A percentile compares a stretch with the other conserved stretches of the same genome.
These are phyloP conservation scores for Pulveroboletus sp. DNA, from an alignment of 768 basidiomycete genomes.

Conservation along the genomic window DNA sequence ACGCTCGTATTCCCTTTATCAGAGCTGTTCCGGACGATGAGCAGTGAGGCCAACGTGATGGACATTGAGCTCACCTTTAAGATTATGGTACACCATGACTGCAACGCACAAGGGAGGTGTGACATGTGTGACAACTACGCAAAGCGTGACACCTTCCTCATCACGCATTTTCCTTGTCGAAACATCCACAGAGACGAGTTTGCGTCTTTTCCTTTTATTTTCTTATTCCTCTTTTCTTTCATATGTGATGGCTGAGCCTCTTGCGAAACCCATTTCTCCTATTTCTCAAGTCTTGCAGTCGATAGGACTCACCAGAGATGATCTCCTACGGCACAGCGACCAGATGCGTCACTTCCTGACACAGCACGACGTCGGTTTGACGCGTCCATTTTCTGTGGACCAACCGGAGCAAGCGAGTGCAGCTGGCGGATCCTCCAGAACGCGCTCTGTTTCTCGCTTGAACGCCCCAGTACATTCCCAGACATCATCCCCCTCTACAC, in stretches of 20 bases:
- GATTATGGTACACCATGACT: slow-evolving; percentile 77
- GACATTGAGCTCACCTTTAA: slow-evolving; percentile 56
- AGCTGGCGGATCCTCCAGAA: slow-evolving; percentile 39
- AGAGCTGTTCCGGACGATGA: slow-evolving; percentile 55
- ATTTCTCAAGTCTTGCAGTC: slow-evolving; percentile 68
- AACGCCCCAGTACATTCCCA: slow-evolving; percentile 38
- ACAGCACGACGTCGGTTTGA: slow-evolving; percentile 42
- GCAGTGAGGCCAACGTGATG: slow-evolving; percentile 1
- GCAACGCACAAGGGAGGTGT: slow-evolving; percentile 12
- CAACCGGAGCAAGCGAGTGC: slow-evolving; percentile 33
- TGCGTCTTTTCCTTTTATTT: background rate
- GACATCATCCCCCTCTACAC: slow-evolving; percentile 48
- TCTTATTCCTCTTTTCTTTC: background rate
- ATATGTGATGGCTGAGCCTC: slow-evolving; percentile 18
- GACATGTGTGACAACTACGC: slow-evolving; percentile 20
- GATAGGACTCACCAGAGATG: slow-evolving; percentile 73
- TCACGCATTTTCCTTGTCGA: slow-evolving; percentile 12
- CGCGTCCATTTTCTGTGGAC: slow-evolving; percentile 39
- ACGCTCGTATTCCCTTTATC: slow-evolving; percentile 96
- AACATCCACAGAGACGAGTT: slow-evolving; percentile 18
- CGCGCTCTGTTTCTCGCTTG: slow-evolving; percentile 44
- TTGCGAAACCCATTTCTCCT: slow-evolving; percentile 46
- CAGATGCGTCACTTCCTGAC: slow-evolving; percentile 79
- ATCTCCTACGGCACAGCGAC: slow-evolving; percentile 64
- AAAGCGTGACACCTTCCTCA: slow-evolving; percentile 15